A percentile compares a stretch with the other conserved stretches of the same genome.
Conservation (phyloP, 441 rosid genomes). For the Sinapis alba region DNA sequence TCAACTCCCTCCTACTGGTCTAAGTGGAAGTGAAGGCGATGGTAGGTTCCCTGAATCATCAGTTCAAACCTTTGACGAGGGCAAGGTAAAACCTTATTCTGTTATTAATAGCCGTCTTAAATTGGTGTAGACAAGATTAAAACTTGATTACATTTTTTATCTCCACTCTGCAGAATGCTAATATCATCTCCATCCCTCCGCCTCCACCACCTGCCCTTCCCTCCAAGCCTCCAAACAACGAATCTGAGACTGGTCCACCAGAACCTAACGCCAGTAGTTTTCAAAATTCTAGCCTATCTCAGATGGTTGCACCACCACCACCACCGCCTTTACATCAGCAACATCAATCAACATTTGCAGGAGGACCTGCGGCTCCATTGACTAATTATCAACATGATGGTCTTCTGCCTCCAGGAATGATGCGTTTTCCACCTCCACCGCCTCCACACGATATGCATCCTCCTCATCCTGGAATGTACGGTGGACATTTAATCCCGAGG, state of each 20-base stretch:
- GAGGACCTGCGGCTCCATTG: slow-evolving; percentile 51
- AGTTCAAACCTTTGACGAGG: slow-evolving; percentile 53
- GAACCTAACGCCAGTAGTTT: slow-evolving; percentile 51
- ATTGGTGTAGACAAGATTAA: slow-evolving; percentile 5
- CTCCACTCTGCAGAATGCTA: slow-evolving; percentile 47
- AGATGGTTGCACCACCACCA: slow-evolving; percentile 81
- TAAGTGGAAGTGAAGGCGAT: slow-evolving; percentile 48
- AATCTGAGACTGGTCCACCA: slow-evolving; percentile 48
- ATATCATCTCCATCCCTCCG: slow-evolving; percentile 58
- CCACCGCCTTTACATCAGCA: slow-evolving; percentile 72
- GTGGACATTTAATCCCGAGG: slow-evolving; percentile 67
- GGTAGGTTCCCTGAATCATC: slow-evolving; percentile 45
- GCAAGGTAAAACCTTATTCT: slow-evolving; percentile 44
- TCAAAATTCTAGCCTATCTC: slow-evolving; percentile 42
- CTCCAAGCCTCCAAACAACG: slow-evolving; percentile 47
- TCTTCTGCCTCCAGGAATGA: slow-evolving; percentile 69
- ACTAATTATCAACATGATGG: slow-evolving; percentile 55
- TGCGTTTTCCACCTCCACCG: slow-evolving; percentile 68
- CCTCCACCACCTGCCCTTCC: slow-evolving; percentile 65
- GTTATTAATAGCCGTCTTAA: slow-evolving; percentile 4
- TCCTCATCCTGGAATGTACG: slow-evolving; percentile 60
- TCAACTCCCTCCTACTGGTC: slow-evolving; percentile 75
- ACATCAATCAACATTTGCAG: slow-evolving; percentile 58
- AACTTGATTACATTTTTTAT: slow-evolving; percentile 17
- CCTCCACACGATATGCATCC: slow-evolving; percentile 65